phyloP scores from a whole-genome alignment of 2,329 filamentous ascomycete genomes.

The Rutstroemia sydowiana region DNA sequence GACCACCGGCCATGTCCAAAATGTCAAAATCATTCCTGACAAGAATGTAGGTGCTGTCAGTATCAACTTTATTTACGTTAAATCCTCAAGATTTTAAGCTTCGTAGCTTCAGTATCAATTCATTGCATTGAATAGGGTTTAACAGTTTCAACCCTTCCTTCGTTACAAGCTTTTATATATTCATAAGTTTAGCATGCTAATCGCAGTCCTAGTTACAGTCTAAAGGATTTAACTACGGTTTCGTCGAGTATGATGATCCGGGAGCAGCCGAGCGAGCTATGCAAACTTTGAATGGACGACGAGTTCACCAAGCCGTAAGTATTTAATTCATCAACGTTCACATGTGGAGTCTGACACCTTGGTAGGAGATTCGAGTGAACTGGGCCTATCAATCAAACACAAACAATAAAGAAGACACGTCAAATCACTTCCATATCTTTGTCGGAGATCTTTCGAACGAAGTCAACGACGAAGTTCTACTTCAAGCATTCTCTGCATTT shows the following conservation, averaged over 20 bases:
- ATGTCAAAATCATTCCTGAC: conserved; percentile 98
- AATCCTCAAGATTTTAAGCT: conserved; percentile 18
- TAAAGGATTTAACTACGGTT: conserved; percentile 98
- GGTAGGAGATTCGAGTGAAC: conserved; percentile 94
- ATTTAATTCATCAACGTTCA: background rate
- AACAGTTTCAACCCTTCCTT: conserved; percentile 14
- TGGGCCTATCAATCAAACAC: conserved; percentile 99
- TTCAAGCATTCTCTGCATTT: conserved; percentile 92
- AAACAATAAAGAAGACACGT: conserved; percentile 91
- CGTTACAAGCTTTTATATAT: background rate
- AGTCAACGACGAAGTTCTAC: conserved; percentile 91
- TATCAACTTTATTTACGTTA: conserved; percentile 28
- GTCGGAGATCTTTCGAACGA: conserved; percentile 97
- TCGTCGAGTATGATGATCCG: conserved; percentile 97
- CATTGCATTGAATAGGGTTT: conserved; percentile 20
- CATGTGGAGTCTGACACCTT: background rate
- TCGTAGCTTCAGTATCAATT: conserved; percentile 15
- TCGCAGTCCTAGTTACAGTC: conserved; percentile 48
- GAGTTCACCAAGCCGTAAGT: conserved; percentile 89
- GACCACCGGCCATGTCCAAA: conserved; percentile 95
- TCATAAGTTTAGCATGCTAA: conserved; percentile 26
- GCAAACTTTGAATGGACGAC: conserved; percentile 90
- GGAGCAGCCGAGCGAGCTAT: conserved; percentile 94
- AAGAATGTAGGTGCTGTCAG: conserved; percentile 76
- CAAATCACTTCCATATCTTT: conserved; percentile 97